A percentile compares a stretch with the other conserved stretches of the same genome.
These are phyloP conservation scores for Trichoderma harzianum DNA, from an alignment of 2,329 filamentous ascomycete genomes.

Conservation along the genomic window DNA sequence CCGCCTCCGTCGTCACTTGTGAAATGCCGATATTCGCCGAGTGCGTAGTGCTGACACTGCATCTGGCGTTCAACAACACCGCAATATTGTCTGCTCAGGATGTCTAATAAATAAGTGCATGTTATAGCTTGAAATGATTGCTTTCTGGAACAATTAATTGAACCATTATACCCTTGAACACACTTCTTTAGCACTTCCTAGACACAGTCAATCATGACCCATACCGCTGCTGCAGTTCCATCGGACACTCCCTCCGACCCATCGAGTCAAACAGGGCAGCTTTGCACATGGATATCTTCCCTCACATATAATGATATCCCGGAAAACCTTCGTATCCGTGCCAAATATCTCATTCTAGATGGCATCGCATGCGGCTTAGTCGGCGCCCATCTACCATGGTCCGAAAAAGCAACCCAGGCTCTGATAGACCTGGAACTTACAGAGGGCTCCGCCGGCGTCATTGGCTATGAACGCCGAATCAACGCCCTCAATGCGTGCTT, in stretches of 20 bases:
- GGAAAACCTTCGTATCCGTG: constrained; percentile 29
- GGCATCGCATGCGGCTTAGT: constrained; percentile 40
- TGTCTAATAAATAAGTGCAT: neutral
- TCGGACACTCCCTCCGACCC: neutral
- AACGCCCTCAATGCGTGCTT: constrained; percentile 38
- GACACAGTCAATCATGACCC: neutral
- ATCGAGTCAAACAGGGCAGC: constrained; percentile 15
- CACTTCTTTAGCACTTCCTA: neutral
- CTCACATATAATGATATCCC: constrained; percentile 31
- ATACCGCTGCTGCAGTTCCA: neutral
- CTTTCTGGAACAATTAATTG: neutral
- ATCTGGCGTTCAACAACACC: neutral
- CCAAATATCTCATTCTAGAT: constrained; percentile 43
- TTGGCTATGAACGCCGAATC: constrained; percentile 30
- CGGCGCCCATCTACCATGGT: constrained; percentile 40
- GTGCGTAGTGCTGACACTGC: neutral
- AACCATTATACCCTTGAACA: neutral
- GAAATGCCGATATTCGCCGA: neutral
- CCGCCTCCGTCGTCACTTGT: neutral
- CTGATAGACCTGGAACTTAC: constrained; percentile 32
- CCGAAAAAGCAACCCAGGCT: constrained; percentile 34
- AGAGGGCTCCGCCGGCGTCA: constrained; percentile 26
- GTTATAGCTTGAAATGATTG: neutral
- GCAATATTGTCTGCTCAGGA: neutral
- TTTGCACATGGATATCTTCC: constrained; percentile 30